phyloP scores from a whole-genome alignment of 306 rosid genomes.

The Trifolium repens region DNA sequence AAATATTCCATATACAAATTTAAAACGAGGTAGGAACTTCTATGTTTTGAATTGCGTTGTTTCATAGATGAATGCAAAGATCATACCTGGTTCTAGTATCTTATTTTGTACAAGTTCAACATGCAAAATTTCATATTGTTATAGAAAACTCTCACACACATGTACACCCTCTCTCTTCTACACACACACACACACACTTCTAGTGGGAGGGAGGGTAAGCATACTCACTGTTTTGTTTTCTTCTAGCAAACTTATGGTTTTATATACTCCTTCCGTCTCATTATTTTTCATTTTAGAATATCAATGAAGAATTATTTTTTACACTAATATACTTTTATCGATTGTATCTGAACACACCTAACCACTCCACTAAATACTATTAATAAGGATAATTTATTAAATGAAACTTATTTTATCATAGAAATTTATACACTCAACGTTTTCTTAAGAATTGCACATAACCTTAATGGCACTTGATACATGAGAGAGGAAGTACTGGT shows the following conservation, averaged over 20 bases:
- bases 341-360: too few species aligned
- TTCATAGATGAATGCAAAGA: slow-evolving; percentile 32
- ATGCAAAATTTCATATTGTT: slow-evolving; percentile 1
- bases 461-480: too few species aligned
- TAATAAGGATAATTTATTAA: too few species aligned
- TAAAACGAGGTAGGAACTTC: slow-evolving; percentile 64
- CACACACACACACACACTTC: too few species aligned
- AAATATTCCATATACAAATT: slow-evolving; percentile 61
- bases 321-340: too few species aligned
- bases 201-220: too few species aligned
- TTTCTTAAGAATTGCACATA: too few species aligned
- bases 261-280: not conserved
- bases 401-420: too few species aligned
- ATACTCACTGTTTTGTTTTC: slow-evolving; percentile 10
- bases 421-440: too few species aligned
- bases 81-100: slow-evolving; percentile 10
- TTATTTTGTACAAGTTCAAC: not conserved
- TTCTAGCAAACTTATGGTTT: not conserved
- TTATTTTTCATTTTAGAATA: too few species aligned
- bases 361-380: too few species aligned
- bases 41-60: slow-evolving; percentile 12
- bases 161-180: not conserved
- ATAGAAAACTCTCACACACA: not conserved
- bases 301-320: too few species aligned
- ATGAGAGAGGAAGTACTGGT: not conserved